phyloP scores from a whole-genome alignment of 495 filamentous ascomycete genomes.

The Penicillium coprophilum region DNA sequence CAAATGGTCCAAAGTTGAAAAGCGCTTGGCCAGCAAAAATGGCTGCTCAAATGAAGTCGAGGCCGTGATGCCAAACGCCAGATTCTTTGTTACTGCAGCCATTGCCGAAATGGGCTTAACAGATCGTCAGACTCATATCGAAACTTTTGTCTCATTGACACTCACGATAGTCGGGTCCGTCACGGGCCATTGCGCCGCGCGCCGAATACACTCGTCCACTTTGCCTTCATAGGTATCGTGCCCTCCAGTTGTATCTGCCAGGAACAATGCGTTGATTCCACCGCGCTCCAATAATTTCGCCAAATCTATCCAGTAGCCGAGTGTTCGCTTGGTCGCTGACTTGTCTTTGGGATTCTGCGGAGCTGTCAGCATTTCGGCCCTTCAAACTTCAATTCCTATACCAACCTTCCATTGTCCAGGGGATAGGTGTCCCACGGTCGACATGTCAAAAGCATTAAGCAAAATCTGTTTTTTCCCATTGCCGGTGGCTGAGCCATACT shows the following conservation, averaged over 20 bases:
- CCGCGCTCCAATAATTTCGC: conserved; percentile 60
- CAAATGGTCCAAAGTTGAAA: conserved; percentile 64
- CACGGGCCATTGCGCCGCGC: conserved; percentile 59
- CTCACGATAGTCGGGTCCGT: conserved; percentile 56
- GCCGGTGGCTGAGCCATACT: conserved; percentile 10
- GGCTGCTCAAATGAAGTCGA: conserved; percentile 61
- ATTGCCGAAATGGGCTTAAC: conserved; percentile 46
- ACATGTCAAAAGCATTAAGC: conserved; percentile 66
- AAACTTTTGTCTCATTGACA: not conserved
- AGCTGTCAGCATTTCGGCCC: not conserved
- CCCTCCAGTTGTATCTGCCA: conserved; percentile 61
- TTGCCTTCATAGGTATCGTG: conserved; percentile 59
- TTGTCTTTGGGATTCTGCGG: conserved; percentile 56
- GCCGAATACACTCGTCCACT: conserved; percentile 49
- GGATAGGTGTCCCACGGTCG: conserved; percentile 60
- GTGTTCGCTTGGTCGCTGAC: conserved; percentile 54
- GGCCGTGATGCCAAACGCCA: conserved; percentile 48
- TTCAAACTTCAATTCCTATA: not conserved
- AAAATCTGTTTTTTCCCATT: conserved; percentile 58
- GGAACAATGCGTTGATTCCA: conserved; percentile 59
- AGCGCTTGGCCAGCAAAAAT: conserved; percentile 57
- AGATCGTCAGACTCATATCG: conserved; percentile 12
- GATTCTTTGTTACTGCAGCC: conserved; percentile 49
- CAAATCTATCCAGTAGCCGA: conserved; percentile 60
- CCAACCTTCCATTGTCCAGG: conserved; percentile 62